These are phyloP conservation scores for Eucalyptus paniculata DNA, from an alignment of 345 rosid genomes.

Conservation along the genomic window DNA sequence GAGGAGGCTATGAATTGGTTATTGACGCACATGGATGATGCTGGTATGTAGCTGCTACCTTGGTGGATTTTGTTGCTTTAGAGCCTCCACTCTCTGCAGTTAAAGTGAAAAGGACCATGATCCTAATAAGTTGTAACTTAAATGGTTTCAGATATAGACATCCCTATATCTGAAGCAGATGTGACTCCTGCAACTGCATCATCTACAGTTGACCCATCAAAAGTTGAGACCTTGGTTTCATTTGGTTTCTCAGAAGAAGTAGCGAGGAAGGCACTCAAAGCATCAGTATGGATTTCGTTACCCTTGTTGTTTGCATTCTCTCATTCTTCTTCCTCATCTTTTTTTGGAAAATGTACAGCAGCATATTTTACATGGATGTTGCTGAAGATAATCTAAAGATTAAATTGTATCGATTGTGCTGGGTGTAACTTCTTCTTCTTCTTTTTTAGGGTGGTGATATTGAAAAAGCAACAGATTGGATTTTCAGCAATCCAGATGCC, in stretches of 20 bases:
- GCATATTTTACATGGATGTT: neutral
- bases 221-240: slow-evolving; percentile 67
- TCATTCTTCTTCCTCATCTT: neutral
- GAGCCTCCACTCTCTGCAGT: neutral
- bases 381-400: neutral
- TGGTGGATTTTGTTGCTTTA: neutral
- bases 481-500: slow-evolving; percentile 84
- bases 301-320: neutral
- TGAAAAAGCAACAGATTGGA: slow-evolving; percentile 98
- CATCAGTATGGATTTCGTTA: slow-evolving; percentile 38
- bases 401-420: neutral
- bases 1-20: slow-evolving; percentile 99
- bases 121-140: neutral
- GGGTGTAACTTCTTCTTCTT: neutral
- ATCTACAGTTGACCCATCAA: slow-evolving; percentile 42
- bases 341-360: neutral
- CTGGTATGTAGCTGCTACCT: slow-evolving; percentile 35
- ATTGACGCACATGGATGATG: slow-evolving; percentile 86
- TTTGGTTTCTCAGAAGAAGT: slow-evolving; percentile 90
- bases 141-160: slow-evolving; percentile 51
- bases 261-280: slow-evolving; percentile 75
- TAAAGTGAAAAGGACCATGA: neutral
- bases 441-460: slow-evolving; percentile 71
- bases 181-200: slow-evolving; percentile 7
- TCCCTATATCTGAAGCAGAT: slow-evolving; percentile 40